phyloP scores from a whole-genome alignment of 495 filamentous ascomycete species.

The Neurospora sp. region DNA sequence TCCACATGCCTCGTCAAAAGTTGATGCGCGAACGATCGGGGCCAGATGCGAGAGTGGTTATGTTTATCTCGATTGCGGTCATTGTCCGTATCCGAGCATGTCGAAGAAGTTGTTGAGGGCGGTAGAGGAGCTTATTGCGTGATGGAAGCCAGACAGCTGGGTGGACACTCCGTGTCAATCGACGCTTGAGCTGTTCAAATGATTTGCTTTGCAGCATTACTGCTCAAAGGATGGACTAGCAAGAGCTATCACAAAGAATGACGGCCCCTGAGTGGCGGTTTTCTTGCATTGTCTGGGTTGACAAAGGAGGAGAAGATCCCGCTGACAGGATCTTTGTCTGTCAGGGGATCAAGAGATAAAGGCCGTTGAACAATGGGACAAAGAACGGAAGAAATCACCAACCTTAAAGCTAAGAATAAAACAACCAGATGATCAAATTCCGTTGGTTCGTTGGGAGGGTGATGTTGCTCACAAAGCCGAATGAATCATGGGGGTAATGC shows the following conservation, averaged over 20 bases:
- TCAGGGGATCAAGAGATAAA: background rate
- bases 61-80: background rate
- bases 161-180: background rate
- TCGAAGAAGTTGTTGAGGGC: background rate
- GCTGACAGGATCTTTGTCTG: background rate
- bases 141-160: background rate
- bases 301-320: background rate
- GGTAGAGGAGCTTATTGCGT: background rate
- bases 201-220: background rate
- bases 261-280: background rate
- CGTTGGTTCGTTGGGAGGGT: background rate
- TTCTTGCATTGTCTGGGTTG: background rate
- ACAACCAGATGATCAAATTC: background rate
- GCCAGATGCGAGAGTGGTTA: background rate
- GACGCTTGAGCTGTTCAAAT: background rate
- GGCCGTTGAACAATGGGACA: background rate
- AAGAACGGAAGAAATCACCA: background rate
- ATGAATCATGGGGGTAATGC: background rate
- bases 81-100: background rate
- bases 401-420: background rate
- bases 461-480: background rate
- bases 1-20: background rate
- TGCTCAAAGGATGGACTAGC: background rate
- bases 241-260: background rate
- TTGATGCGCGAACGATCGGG: background rate